A percentile compares a stretch with the other conserved stretches of the same genome.
Evolutionary conservation across 2,329 filamentous ascomycete species (phyloP).

Genomic region (Sphaceloma murrayae): DNA sequence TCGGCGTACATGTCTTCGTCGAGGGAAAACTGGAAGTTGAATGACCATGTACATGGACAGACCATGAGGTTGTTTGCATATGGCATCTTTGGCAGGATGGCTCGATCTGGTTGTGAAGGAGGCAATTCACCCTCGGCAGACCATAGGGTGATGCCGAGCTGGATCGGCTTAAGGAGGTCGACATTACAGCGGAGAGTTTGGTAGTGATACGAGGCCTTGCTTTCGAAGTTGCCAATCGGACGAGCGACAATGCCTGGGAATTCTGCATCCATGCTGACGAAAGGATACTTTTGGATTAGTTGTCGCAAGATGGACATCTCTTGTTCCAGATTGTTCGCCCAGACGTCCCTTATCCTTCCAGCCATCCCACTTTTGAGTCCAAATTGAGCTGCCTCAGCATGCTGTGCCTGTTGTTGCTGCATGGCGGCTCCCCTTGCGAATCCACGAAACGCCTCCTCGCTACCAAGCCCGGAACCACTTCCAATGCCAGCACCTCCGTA

Average conservation of each 20-base stretch:
- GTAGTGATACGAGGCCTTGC: slow-evolving; percentile 97
- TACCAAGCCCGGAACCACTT: slow-evolving; percentile 59
- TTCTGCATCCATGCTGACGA: slow-evolving; percentile 98
- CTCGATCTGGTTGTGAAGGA: slow-evolving; percentile 52
- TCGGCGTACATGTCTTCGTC: slow-evolving; percentile 97
- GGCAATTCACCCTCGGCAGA: slow-evolving; percentile 81
- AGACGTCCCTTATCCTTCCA: slow-evolving; percentile 86
- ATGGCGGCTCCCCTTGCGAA: slow-evolving; percentile 64
- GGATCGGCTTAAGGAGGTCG: slow-evolving; percentile 93
- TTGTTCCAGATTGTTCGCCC: slow-evolving; percentile 81
- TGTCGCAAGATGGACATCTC: slow-evolving; percentile 80
- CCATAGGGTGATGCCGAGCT: slow-evolving; percentile 90
- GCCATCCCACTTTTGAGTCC: slow-evolving; percentile 53
- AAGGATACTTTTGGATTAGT: slow-evolving; percentile 82
- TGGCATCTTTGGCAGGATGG: slow-evolving; percentile 39
- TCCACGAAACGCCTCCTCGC: slow-evolving; percentile 78
- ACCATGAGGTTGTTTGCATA: slow-evolving; percentile 47
- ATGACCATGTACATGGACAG: slow-evolving; percentile 91
- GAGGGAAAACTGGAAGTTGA: slow-evolving; percentile 95
- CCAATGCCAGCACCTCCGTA: slow-evolving; percentile 25
- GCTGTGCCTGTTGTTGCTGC: slow-evolving; percentile 38
- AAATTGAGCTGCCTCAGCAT: slow-evolving; percentile 30
- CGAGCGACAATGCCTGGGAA: slow-evolving; percentile 96
- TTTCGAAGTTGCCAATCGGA: slow-evolving; percentile 82
- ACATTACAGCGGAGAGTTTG: slow-evolving; percentile 96